Evolutionary conservation across 2,329 filamentous ascomycete species (phyloP).

Genomic region (Helotiales sp.): DNA sequence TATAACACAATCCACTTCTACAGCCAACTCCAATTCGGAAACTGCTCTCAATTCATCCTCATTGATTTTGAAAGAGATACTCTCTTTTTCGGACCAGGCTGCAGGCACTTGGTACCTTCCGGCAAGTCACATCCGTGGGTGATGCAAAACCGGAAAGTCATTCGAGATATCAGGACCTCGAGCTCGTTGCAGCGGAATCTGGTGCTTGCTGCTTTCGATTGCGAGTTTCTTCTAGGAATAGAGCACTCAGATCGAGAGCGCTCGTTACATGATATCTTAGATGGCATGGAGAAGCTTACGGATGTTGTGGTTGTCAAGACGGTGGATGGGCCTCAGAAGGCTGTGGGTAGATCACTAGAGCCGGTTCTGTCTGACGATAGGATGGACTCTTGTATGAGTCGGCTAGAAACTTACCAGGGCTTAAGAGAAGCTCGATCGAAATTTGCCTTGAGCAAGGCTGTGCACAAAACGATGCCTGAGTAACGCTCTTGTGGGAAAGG

Average conservation of each 20-base stretch:
- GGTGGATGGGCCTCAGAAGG: neutral
- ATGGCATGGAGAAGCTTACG: neutral
- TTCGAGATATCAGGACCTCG: slow-evolving; percentile 9
- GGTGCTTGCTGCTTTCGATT: slow-evolving; percentile 9
- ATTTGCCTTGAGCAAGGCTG: neutral
- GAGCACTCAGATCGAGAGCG: neutral
- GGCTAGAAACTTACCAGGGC: neutral
- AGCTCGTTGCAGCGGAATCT: slow-evolving; percentile 4
- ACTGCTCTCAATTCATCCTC: slow-evolving; percentile 5
- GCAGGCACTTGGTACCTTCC: slow-evolving; percentile 12
- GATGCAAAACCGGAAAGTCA: slow-evolving; percentile 16
- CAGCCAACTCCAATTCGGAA: neutral
- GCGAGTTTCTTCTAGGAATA: slow-evolving; percentile 2
- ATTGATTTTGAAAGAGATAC: slow-evolving; percentile 9
- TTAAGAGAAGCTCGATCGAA: neutral
- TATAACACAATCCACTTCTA: neutral
- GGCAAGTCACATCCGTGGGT: slow-evolving; percentile 17
- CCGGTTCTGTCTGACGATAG: neutral
- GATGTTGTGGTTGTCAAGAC: slow-evolving; percentile 1
- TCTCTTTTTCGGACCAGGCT: slow-evolving; percentile 17
- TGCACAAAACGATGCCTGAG: neutral
- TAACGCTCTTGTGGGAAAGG: neutral
- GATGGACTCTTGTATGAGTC: neutral
- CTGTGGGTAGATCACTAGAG: neutral
- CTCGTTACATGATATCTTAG: neutral